These are phyloP conservation scores for Baorangia bicolor DNA, from an alignment of 768 basidiomycete species.

Conservation along the genomic window DNA sequence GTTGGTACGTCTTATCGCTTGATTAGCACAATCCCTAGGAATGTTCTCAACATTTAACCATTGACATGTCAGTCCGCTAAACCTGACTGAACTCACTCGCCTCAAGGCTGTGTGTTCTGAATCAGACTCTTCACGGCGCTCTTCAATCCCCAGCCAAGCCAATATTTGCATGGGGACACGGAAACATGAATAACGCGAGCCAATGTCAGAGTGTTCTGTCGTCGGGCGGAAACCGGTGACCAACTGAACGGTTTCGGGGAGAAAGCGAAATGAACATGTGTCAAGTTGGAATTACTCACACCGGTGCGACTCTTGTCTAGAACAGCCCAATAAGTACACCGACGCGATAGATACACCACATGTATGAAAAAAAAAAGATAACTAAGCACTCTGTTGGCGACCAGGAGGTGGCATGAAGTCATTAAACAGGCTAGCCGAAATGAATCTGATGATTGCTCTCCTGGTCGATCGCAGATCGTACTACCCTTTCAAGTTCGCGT, in stretches of 20 bases:
- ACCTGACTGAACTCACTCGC: neutral
- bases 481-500: conserved; percentile 7
- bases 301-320: conserved; percentile 18
- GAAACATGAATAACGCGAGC: neutral
- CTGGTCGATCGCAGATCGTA: conserved; percentile 28
- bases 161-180: neutral
- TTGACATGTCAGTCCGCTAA: neutral
- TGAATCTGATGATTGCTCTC: conserved; percentile 22
- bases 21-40: neutral
- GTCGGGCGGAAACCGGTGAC: neutral
- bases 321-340: neutral
- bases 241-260: neutral
- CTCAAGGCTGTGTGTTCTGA: neutral
- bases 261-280: conserved; percentile 17
- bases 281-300: neutral
- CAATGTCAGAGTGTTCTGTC: neutral
- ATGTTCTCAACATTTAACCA: conserved; percentile 7
- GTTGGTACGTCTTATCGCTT: conserved; percentile 19
- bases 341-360: neutral
- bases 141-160: neutral
- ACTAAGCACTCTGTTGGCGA: neutral
- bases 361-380: neutral
- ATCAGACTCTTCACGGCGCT: neutral
- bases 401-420: conserved; percentile 10
- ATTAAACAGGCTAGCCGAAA: conserved; percentile 27